Conservation (phyloP, 108 stramenopile genomes). For the Cyclotella kingstonii region DNA sequence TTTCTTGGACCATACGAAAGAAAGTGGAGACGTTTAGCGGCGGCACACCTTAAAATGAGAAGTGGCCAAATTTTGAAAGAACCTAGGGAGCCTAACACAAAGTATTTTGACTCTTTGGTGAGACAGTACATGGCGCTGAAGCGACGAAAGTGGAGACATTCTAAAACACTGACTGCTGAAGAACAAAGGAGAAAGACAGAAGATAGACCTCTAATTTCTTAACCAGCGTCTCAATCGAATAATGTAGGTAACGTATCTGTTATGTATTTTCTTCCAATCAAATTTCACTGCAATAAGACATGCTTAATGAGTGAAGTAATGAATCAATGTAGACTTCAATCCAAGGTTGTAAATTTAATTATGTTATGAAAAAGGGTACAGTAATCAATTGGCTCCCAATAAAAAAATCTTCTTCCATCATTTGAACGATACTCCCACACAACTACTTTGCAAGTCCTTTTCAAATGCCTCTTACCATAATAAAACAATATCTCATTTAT, state of each 20-base stretch:
- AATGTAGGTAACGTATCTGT: too few species aligned
- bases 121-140: background rate
- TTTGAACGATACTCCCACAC: too few species aligned
- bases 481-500: background rate
- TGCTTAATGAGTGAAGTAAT: too few species aligned
- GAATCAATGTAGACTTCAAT: too few species aligned
- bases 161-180: background rate
- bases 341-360: too few species aligned
- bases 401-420: too few species aligned
- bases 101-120: conserved; percentile 8
- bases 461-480: background rate
- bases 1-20: conserved; percentile 34
- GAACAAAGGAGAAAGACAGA: background rate
- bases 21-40: background rate
- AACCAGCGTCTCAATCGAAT: background rate
- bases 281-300: too few species aligned
- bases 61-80: background rate
- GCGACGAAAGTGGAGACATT: background rate
- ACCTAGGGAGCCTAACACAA: background rate
- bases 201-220: too few species aligned
- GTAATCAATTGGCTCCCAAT: too few species aligned
- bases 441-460: background rate
- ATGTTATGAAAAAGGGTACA: too few species aligned
- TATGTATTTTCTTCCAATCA: too few species aligned
- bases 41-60: background rate